Conservation (phyloP, 768 basidiomycete species). For the Lentinula edodes region DNA sequence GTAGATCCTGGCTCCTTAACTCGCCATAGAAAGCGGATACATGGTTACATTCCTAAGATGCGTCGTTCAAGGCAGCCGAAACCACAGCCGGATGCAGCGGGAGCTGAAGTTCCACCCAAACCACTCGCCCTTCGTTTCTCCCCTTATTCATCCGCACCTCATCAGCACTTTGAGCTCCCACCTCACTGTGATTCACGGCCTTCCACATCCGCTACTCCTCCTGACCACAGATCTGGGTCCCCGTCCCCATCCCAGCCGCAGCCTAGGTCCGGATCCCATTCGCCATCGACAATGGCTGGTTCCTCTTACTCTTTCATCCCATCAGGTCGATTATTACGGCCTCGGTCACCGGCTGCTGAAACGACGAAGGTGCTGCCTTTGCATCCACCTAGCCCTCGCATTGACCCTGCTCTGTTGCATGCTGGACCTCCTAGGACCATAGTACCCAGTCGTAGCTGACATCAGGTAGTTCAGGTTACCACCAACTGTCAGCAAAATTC, state of each 20-base stretch:
- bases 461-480: not conserved
- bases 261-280: not conserved
- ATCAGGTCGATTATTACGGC: not conserved
- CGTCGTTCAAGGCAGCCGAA: constrained; percentile 5
- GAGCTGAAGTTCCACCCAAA: not conserved
- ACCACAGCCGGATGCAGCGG: not conserved
- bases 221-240: not conserved
- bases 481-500: too few species aligned
- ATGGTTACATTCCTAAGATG: constrained; percentile 15
- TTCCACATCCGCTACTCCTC: not conserved
- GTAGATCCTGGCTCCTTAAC: constrained; percentile 19
- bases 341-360: not conserved
- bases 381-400: not conserved
- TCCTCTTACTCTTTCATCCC: not conserved
- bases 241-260: not conserved
- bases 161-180: not conserved
- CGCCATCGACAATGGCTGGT: not conserved
- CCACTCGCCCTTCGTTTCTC: not conserved
- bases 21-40: constrained; percentile 14
- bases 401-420: not conserved
- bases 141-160: not conserved
- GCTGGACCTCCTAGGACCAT: not conserved
- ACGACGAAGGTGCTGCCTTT: too few species aligned
- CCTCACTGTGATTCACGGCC: not conserved
- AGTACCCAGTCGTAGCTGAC: not conserved